Conservation (phyloP, 169 alveolate genomes). For the Cryptosporidium parvum region DNA sequence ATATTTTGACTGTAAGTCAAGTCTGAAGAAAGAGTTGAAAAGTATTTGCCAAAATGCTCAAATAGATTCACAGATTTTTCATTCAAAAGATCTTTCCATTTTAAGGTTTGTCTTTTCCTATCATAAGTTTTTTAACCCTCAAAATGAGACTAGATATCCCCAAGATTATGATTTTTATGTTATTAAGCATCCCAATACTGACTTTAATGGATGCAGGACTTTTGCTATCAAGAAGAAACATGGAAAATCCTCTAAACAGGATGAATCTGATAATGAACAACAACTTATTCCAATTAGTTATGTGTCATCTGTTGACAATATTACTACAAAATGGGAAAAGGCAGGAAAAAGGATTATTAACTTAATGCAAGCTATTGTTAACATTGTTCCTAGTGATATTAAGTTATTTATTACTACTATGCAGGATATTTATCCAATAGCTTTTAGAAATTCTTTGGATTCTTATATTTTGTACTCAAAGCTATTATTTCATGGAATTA, state of each 20-base stretch:
- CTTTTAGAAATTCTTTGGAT: conserved; percentile 45
- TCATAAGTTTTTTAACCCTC: conserved; percentile 2
- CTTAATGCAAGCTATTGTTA: conserved; percentile 30
- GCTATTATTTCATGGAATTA: conserved; percentile 21
- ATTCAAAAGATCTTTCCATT: conserved; percentile 12
- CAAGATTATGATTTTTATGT: conserved; percentile 35
- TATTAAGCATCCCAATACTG: conserved; percentile 56
- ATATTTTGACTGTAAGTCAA: conserved; percentile 35
- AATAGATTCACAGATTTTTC: conserved; percentile 12
- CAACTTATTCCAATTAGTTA: conserved; percentile 37
- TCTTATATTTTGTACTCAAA: conserved; percentile 37
- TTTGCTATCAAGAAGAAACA: conserved; percentile 21
- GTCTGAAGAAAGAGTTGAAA: conserved; percentile 49
- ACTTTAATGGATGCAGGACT: conserved; percentile 52
- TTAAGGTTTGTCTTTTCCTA: conserved; percentile 27
- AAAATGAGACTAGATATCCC: neutral
- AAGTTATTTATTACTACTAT: conserved; percentile 21
- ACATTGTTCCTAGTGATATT: conserved; percentile 42
- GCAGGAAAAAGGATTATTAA: conserved; percentile 36
- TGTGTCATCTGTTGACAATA: conserved; percentile 51
- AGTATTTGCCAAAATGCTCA: conserved; percentile 24
- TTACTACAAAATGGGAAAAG: conserved; percentile 55
- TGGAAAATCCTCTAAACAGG: neutral
- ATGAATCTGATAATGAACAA: neutral
- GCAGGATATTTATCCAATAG: conserved; percentile 44